Conservation (phyloP, 1,284 basidiomycete genomes). For the Trichosporon sp. region DNA sequence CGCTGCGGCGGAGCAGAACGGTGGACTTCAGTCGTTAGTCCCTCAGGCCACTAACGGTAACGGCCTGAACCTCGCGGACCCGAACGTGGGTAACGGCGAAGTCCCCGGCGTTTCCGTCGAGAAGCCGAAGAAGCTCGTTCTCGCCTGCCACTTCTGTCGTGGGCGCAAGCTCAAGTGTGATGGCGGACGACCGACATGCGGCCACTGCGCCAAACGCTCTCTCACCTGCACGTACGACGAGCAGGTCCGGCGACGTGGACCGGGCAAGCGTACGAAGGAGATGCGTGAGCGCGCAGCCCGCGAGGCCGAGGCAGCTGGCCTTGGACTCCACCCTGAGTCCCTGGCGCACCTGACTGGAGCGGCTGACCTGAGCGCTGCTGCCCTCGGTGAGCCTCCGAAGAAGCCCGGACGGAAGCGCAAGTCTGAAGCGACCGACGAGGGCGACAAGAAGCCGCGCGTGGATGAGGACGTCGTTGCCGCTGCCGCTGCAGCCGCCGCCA, state of each 20-base stretch:
- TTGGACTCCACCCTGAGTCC: constrained; percentile 30
- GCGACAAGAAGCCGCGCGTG: constrained; percentile 29
- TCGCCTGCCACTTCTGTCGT: constrained; percentile 58
- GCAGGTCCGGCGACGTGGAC: constrained; percentile 56
- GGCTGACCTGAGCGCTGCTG: constrained; percentile 19
- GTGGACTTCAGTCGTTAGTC: constrained; percentile 10
- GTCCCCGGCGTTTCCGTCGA: constrained; percentile 18
- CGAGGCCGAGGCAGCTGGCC: constrained; percentile 44
- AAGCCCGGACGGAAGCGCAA: constrained; percentile 33
- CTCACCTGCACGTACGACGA: constrained; percentile 56
- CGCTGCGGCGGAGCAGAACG: constrained; percentile 21
- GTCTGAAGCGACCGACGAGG: constrained; percentile 29
- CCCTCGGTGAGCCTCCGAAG: constrained; percentile 24
- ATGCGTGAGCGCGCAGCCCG: constrained; percentile 48
- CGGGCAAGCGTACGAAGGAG: constrained; percentile 58
- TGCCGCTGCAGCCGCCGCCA: constrained; percentile 24
- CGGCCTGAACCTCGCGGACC: constrained; percentile 15
- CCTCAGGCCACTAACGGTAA: constrained; percentile 24
- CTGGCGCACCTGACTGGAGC: constrained; percentile 27
- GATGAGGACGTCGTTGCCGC: constrained; percentile 30
- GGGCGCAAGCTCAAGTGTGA: constrained; percentile 57
- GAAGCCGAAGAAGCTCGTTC: constrained; percentile 49
- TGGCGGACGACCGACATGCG: constrained; percentile 43
- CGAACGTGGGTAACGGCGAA: constrained; percentile 19
- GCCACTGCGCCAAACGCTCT: constrained; percentile 45